A percentile compares a stretch with the other conserved stretches of the same genome.
Conservation (phyloP, 805 yeast species). For the Ogataea trehalophila region DNA sequence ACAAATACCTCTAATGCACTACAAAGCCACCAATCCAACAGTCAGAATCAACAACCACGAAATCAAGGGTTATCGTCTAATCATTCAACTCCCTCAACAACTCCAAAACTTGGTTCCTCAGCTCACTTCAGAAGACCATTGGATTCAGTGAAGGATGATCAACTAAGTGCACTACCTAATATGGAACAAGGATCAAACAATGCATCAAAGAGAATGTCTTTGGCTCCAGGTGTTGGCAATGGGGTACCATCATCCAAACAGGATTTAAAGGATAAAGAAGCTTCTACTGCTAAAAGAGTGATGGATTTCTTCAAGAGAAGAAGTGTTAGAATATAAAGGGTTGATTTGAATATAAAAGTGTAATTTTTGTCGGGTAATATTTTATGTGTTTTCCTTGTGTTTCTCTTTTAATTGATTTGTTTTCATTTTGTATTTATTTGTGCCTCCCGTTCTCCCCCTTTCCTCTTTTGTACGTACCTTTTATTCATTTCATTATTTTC, state of each 20-base stretch:
- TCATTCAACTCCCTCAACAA: conserved; percentile 5
- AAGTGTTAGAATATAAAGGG: conserved; percentile 33
- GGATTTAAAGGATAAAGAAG: conserved; percentile 42
- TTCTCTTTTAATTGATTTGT: not conserved
- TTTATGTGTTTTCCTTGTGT: not conserved
- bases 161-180: not conserved
- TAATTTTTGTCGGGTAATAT: not conserved
- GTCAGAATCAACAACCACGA: conserved; percentile 2
- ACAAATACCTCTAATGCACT: conserved; percentile 3
- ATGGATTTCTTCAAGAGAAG: conserved; percentile 76
- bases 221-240: not conserved
- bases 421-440: not conserved
- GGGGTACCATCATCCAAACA: conserved; percentile 10
- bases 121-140: too few relatives aligned
- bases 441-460: too few relatives aligned
- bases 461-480: not conserved
- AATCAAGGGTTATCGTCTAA: conserved; percentile 13
- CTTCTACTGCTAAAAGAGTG: conserved; percentile 72
- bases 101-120: too few relatives aligned
- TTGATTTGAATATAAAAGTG: not conserved
- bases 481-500: not conserved
- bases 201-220: conserved; percentile 31
- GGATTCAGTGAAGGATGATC: too few relatives aligned
- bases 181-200: conserved; percentile 13
- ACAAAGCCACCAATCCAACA: too few relatives aligned